phyloP scores from a whole-genome alignment of 768 basidiomycete species.

The Fomitopsis pulvina region DNA sequence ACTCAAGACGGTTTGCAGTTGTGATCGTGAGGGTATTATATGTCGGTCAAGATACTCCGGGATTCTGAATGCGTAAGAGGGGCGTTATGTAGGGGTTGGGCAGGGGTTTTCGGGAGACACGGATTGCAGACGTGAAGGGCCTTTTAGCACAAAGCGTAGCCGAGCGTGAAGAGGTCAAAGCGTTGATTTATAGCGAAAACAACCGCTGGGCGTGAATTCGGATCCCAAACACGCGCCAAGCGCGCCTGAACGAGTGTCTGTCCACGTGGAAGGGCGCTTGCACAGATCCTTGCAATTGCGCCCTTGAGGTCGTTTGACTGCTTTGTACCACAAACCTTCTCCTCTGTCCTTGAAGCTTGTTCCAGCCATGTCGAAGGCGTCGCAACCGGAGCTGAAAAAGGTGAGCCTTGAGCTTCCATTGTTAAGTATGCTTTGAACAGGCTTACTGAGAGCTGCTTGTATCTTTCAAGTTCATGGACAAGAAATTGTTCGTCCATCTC shows the following conservation, averaged over 20 bases:
- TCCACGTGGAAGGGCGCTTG: not conserved
- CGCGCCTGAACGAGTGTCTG: not conserved
- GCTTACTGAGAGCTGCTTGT: conserved; percentile 1
- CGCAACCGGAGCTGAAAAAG: conserved; percentile 98
- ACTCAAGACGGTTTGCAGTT: too few relatives aligned
- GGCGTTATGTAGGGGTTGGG: not conserved
- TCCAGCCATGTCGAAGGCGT: conserved; percentile 73
- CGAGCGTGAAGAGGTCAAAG: not conserved
- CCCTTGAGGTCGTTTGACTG: too few relatives aligned
- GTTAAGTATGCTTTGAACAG: conserved; percentile 1
- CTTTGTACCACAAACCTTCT: too few relatives aligned
- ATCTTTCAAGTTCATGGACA: conserved; percentile 88
- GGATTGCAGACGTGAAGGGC: not conserved
- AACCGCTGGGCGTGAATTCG: not conserved
- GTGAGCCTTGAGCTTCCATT: conserved; percentile 33
- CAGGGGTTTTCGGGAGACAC: not conserved
- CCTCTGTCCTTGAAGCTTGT: not conserved
- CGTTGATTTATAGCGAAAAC: not conserved
- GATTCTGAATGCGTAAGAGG: too few relatives aligned
- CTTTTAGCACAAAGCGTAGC: not conserved
- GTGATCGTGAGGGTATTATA: too few relatives aligned
- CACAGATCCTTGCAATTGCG: not conserved
- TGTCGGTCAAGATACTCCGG: too few relatives aligned
- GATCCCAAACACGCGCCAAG: conserved; percentile 4
- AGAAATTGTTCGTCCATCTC: conserved; percentile 88